These are phyloP conservation scores for Hortiboletus campestris DNA, from an alignment of 768 basidiomycete species.

Conservation along the genomic window DNA sequence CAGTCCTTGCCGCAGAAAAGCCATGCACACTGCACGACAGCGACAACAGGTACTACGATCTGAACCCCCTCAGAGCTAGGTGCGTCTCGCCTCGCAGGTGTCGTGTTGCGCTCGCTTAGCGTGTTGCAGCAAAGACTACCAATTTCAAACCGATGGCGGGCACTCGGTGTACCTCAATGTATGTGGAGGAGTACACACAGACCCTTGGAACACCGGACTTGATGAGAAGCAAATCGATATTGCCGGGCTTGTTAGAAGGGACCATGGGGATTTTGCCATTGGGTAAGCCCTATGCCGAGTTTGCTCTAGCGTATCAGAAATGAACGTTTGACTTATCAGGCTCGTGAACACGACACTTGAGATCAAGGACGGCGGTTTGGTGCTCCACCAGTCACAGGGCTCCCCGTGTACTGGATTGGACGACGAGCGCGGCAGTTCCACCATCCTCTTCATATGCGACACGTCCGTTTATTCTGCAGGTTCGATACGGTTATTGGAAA, in stretches of 20 bases:
- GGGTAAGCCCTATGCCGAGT: slow-evolving; percentile 44
- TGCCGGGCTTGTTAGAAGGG: slow-evolving; percentile 59
- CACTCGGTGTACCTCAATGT: slow-evolving; percentile 58
- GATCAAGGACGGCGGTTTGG: slow-evolving; percentile 49
- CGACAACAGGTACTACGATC: slow-evolving; percentile 59
- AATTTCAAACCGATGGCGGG: slow-evolving; percentile 47
- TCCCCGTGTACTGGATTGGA: slow-evolving; percentile 55
- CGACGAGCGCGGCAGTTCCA: slow-evolving; percentile 53
- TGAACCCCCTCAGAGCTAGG: slow-evolving; percentile 60
- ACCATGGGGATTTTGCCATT: slow-evolving; percentile 67
- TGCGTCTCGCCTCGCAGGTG: slow-evolving; percentile 28
- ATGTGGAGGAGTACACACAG: slow-evolving; percentile 54
- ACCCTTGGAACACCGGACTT: slow-evolving; percentile 58
- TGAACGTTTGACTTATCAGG: slow-evolving; percentile 7
- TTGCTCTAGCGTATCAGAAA: too few species aligned
- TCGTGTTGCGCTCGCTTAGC: slow-evolving; percentile 3
- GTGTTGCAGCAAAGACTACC: slow-evolving; percentile 59
- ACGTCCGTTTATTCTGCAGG: slow-evolving; percentile 57
- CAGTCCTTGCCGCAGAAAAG: slow-evolving; percentile 40
- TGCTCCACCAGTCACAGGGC: slow-evolving; percentile 59
- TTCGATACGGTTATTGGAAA: neutral
- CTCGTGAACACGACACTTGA: slow-evolving; percentile 59
- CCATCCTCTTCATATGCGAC: slow-evolving; percentile 79
- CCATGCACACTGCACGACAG: slow-evolving; percentile 57
- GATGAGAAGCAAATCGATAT: slow-evolving; percentile 48